A percentile compares a stretch with the other conserved stretches of the same genome.
Conservation (phyloP, 78 protist genomes). For the Monocercomonoides exilis region DNA sequence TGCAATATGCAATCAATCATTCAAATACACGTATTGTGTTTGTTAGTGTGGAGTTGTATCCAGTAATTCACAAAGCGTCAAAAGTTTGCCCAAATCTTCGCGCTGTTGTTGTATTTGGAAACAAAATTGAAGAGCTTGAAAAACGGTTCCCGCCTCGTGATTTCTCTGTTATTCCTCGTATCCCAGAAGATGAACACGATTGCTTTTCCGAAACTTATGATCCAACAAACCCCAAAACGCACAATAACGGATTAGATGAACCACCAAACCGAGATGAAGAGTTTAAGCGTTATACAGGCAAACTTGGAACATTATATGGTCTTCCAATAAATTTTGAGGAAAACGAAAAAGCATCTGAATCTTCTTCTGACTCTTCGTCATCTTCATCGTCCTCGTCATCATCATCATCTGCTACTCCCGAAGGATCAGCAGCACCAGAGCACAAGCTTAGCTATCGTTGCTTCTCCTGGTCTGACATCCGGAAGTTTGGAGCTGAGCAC, state of each 20-base stretch:
- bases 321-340: background rate
- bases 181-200: background rate
- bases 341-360: too few species aligned
- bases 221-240: background rate
- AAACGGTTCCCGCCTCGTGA: background rate
- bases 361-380: background rate
- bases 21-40: background rate
- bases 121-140: background rate
- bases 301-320: background rate
- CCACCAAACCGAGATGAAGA: background rate
- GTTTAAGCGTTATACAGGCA: background rate
- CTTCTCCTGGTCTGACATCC: background rate
- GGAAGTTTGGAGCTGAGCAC: background rate
- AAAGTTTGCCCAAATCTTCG: background rate
- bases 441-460: background rate
- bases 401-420: background rate
- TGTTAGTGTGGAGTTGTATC: background rate
- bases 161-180: background rate
- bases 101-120: background rate
- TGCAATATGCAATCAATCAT: background rate
- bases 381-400: background rate
- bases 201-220: conserved; percentile 2
- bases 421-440: background rate
- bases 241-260: background rate
- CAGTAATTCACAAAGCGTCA: background rate